A percentile compares a stretch with the other conserved stretches of the same genome.
Conservation (phyloP, 129 eudicot genomes). For the Oenanthe sinensis region DNA sequence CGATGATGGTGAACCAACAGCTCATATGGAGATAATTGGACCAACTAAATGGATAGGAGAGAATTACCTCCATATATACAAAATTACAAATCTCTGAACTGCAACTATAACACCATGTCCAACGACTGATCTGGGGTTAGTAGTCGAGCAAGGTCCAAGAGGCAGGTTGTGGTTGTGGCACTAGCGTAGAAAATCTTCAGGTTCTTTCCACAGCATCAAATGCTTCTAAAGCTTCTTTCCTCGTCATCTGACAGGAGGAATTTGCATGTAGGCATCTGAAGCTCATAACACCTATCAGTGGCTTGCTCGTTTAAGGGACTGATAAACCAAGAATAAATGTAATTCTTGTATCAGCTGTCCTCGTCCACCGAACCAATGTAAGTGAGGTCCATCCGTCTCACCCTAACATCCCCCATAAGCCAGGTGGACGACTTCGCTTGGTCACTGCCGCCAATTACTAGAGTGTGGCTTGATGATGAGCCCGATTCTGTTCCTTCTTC, state of each 20-base stretch:
- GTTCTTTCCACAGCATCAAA: constrained; percentile 15
- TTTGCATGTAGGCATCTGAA: constrained; percentile 18
- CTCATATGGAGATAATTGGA: constrained; percentile 22
- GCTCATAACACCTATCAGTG: constrained; percentile 17
- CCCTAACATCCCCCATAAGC: constrained; percentile 92
- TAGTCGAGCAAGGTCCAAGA: constrained; percentile 24
- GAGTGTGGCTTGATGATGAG: constrained; percentile 46
- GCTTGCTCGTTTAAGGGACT: constrained; percentile 15
- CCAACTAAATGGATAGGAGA: constrained; percentile 23
- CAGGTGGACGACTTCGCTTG: constrained; percentile 65
- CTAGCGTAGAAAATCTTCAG: constrained; percentile 6
- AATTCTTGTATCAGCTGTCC: constrained; percentile 58
- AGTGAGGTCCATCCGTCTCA: constrained; percentile 83
- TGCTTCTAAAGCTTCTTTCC: background rate
- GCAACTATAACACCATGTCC: constrained; percentile 12
- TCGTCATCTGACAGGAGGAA: constrained; percentile 2
- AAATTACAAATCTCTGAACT: constrained; percentile 33
- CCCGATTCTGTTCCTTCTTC: constrained; percentile 87
- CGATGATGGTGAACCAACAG: constrained; percentile 23
- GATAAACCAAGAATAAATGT: constrained; percentile 10
- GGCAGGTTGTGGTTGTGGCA: background rate
- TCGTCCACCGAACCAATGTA: constrained; percentile 87
- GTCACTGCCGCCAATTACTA: constrained; percentile 64
- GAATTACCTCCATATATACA: constrained; percentile 47
- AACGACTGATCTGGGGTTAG: constrained; percentile 17